Evolutionary conservation across 768 basidiomycete species (phyloP).

Genomic region (Baorangia bicolor): DNA sequence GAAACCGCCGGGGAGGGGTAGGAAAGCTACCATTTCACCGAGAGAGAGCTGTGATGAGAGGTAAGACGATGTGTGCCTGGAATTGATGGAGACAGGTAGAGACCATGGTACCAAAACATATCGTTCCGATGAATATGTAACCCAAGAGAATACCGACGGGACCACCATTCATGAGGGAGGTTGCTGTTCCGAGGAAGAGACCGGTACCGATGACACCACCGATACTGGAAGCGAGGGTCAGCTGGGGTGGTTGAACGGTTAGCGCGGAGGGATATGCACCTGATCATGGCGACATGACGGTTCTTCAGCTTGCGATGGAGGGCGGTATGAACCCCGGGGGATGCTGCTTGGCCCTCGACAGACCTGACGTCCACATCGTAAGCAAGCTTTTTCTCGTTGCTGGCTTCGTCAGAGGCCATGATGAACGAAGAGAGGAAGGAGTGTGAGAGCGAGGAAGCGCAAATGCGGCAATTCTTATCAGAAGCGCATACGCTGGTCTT

Average conservation of each 20-base stretch:
- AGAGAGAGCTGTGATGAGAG: conserved; percentile 26
- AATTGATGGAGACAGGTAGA: neutral
- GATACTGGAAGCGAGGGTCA: conserved; percentile 16
- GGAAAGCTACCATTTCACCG: conserved; percentile 47
- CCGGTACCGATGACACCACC: conserved; percentile 44
- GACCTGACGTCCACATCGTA: conserved; percentile 6
- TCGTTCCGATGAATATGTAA: conserved; percentile 38
- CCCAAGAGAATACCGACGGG: conserved; percentile 47
- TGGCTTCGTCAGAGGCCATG: conserved; percentile 11
- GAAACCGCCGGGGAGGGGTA: conserved; percentile 47
- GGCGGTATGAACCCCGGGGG: neutral
- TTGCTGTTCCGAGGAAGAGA: conserved; percentile 36
- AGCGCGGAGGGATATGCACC: conserved; percentile 7
- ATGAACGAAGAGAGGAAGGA: neutral
- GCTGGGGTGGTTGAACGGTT: too few species aligned
- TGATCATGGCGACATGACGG: conserved; percentile 38
- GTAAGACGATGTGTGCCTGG: neutral
- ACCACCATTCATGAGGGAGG: conserved; percentile 40
- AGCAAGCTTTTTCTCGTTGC: neutral
- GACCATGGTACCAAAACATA: conserved; percentile 42
- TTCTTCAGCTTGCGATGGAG: conserved; percentile 34
- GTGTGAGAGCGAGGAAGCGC: neutral
- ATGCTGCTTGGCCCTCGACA: conserved; percentile 6
- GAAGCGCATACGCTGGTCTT: neutral
- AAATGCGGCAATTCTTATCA: neutral